Evolutionary conservation across 306 rosid species (phyloP).

Genomic region (Inga laurina): DNA sequence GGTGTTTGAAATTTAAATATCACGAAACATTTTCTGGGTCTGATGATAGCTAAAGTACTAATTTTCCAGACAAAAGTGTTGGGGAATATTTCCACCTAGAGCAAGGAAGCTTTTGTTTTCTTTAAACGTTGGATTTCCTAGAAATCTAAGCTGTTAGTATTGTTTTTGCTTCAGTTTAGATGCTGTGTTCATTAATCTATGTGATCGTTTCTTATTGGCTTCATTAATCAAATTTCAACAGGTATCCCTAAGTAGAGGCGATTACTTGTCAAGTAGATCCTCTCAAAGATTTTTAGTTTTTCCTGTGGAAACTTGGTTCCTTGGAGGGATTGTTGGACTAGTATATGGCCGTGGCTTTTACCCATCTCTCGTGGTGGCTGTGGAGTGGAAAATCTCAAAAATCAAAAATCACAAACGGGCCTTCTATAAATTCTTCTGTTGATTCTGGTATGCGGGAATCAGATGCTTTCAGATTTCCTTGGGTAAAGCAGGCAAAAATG

Average conservation of each 20-base stretch:
- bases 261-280: neutral
- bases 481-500: constrained; percentile 49
- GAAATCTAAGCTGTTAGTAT: neutral
- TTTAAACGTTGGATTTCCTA: neutral
- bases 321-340: constrained; percentile 13
- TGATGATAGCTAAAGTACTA: neutral
- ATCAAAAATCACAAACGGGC: constrained; percentile 58
- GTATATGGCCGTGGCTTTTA: constrained; percentile 80
- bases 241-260: constrained; percentile 30
- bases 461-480: constrained; percentile 71
- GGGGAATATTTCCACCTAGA: neutral
- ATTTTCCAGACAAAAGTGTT: constrained; percentile 6
- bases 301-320: neutral
- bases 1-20: constrained; percentile 21
- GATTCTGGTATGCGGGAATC: constrained; percentile 68
- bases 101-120: constrained; percentile 18
- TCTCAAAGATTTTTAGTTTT: neutral
- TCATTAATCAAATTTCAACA: constrained; percentile 14
- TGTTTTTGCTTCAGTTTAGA: constrained; percentile 14
- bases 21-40: constrained; percentile 15
- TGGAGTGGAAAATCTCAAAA: constrained; percentile 86
- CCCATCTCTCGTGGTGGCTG: constrained; percentile 87
- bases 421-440: constrained; percentile 54
- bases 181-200: constrained; percentile 10
- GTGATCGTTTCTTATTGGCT: neutral